Percentiles rank a stretch among this genome's conserved stretches.
Conservation (phyloP, 2,329 filamentous ascomycete genomes). For the Microdochium nivale region DNA sequence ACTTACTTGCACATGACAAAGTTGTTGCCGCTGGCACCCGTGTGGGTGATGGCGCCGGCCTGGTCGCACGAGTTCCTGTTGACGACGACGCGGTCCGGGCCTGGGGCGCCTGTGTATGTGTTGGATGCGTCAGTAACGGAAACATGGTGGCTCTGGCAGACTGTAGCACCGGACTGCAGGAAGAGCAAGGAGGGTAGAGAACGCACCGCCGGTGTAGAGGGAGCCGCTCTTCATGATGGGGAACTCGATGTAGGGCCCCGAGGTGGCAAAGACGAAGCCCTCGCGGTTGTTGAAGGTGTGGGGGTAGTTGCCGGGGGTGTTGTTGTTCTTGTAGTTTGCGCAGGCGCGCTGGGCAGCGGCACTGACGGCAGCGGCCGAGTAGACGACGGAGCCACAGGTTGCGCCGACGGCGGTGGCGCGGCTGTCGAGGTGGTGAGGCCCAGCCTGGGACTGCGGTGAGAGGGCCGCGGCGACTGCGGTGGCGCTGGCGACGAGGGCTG, state of each 20-base stretch:
- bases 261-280: constrained; percentile 23
- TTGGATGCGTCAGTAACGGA: no score
- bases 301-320: constrained; percentile 18
- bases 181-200: background rate
- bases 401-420: background rate
- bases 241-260: constrained; percentile 29
- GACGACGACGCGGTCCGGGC: background rate
- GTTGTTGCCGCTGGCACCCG: background rate
- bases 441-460: no score
- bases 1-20: background rate
- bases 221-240: constrained; percentile 21
- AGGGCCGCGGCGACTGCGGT: no score
- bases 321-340: background rate
- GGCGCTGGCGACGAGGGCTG: no score
- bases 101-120: background rate
- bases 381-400: background rate
- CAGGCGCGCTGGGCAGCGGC: background rate
- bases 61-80: background rate
- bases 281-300: constrained; percentile 29
- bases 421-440: background rate
- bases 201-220: constrained; percentile 26
- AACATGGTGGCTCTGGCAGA: no score
- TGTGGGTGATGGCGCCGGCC: background rate
- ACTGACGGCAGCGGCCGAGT: background rate
- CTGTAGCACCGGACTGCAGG: no score